Evolutionary conservation across 345 rosid species (phyloP).

Genomic region (Bruguiera parviflora): DNA sequence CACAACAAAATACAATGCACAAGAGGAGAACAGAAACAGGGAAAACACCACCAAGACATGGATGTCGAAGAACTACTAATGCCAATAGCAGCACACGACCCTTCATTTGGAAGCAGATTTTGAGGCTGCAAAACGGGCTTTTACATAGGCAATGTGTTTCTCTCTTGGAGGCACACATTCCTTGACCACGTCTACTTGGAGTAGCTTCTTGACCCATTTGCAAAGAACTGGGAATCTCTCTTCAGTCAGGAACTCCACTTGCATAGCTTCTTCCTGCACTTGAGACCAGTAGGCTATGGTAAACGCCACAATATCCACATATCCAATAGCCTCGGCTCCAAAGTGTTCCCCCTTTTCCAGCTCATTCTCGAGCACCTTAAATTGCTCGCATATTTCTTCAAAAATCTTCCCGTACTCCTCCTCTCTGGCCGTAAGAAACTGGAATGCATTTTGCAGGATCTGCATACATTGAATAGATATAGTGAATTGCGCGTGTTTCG

Average conservation of each 20-base stretch:
- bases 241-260: not conserved
- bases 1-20: no score
- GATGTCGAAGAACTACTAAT: not conserved
- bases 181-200: slow-evolving; percentile 6
- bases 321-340: slow-evolving; percentile 22
- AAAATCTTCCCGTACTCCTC: not conserved
- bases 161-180: slow-evolving; percentile 14
- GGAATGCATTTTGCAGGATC: not conserved
- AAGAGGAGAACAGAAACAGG: no score
- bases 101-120: not conserved
- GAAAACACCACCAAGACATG: no score
- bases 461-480: not conserved
- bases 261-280: not conserved
- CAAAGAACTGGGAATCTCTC: slow-evolving; percentile 4
- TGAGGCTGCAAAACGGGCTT: not conserved
- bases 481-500: no score
- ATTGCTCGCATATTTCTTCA: not conserved
- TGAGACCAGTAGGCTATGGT: not conserved
- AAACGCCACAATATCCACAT: slow-evolving; percentile 12
- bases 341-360: slow-evolving; percentile 5
- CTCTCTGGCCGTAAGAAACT: not conserved
- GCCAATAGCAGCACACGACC: not conserved
- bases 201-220: slow-evolving; percentile 10
- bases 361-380: slow-evolving; percentile 15
- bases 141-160: not conserved